These are phyloP conservation scores for Geotrichum citri-aurantii DNA, from an alignment of 1,139 yeast species.

Conservation along the genomic window DNA sequence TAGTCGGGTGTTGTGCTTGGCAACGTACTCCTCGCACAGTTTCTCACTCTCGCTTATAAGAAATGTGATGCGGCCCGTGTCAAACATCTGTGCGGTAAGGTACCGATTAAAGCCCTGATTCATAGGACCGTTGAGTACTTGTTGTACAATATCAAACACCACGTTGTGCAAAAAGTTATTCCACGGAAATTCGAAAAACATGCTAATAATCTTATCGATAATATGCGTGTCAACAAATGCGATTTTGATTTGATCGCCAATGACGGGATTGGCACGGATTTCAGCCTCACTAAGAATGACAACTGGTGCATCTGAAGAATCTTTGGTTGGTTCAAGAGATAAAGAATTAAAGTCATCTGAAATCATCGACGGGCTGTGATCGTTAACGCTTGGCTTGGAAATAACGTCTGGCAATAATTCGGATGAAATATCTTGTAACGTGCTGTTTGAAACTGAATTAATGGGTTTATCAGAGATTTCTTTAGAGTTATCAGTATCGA, in stretches of 20 bases:
- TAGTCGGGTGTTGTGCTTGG: constrained; percentile 55
- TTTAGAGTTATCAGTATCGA: constrained; percentile 17
- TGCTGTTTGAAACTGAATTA: neutral
- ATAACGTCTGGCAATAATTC: neutral
- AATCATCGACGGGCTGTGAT: neutral
- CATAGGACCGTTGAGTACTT: constrained; percentile 91
- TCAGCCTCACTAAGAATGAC: constrained; percentile 17
- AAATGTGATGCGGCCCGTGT: constrained; percentile 68
- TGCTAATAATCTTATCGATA: constrained; percentile 64
- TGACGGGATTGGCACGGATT: constrained; percentile 65
- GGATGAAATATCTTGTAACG: neutral
- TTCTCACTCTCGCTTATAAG: constrained; percentile 78
- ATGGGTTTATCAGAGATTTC: constrained; percentile 12
- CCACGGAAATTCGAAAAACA: constrained; percentile 96
- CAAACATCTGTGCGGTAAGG: constrained; percentile 79
- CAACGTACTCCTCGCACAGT: constrained; percentile 64
- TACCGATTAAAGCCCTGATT: constrained; percentile 86
- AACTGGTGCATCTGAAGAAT: constrained; percentile 22
- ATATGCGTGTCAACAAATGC: constrained; percentile 78
- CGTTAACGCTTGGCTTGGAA: neutral
- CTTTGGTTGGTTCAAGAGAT: constrained; percentile 26
- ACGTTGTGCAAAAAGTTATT: constrained; percentile 95
- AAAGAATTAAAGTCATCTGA: neutral
- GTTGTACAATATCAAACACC: constrained; percentile 95
- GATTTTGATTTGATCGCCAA: constrained; percentile 85